Base-by-base conservation (phyloP, 257 asterid species). In the Solanum neorickii region DNA sequence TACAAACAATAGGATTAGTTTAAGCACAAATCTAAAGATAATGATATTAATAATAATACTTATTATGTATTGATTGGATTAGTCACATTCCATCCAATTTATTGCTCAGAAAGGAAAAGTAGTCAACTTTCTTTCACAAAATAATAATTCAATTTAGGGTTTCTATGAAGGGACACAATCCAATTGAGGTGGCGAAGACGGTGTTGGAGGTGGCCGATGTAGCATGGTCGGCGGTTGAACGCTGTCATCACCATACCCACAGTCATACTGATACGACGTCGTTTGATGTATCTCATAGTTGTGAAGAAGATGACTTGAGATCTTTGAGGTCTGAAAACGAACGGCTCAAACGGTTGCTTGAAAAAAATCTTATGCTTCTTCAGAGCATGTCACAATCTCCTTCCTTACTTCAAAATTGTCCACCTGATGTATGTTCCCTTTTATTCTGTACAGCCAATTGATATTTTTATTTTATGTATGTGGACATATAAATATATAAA, bases 121-220 rank as follows among this genome's bases (percentile, higher is more conserved):
- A 37, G n/a, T 70, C 42, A 16, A 70, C 78, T 18, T 72, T 72
- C 47, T 72, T 72, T 46, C 78, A 65, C 65, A 15, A 16, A 41
- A 9, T 35, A 25, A 46, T 78, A 25, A 7, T 46, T 78, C 66
- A 78, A 78, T 46, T 78, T 78, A 80, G 84, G 42, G 84, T 80
- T 80, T 47, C 66, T 5, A 91, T 91, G 93, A 90, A 70, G 74
- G 88, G 84, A 1, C 83, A 83, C 46, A 85, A 47, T 41, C 78
- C 97, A 14, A 52, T 95, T 80, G 98, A 95, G 89, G 95, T 93
- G 52, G 97, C 99, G 80, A 94, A 94, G 93, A 95, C 98, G 87
- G 98, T 95, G 92, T 37, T 95, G 90, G 99, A 97, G 94, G 98
- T 95, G 3, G 98, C 98, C 66, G 98, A 94, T 90, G 93, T 95